Conservation (phyloP, 2,329 filamentous ascomycete genomes). For the Exserohilum rostratum region DNA sequence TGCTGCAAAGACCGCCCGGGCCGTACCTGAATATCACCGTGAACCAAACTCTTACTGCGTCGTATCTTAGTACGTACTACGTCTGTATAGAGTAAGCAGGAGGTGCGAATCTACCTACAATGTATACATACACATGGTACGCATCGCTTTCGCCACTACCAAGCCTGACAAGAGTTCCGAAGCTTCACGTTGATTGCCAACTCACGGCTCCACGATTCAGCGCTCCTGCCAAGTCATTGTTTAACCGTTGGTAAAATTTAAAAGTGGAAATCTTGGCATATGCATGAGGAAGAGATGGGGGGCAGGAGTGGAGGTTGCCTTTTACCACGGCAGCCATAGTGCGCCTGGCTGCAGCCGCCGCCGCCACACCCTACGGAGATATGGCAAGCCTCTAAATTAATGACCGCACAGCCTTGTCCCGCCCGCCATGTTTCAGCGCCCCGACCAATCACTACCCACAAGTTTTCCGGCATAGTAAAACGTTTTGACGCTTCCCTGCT, state of each 20-base stretch:
- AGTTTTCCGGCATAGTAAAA: not conserved
- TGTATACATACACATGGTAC: not conserved
- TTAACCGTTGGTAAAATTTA: conserved; percentile 26
- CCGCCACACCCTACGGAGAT: conserved; percentile 24
- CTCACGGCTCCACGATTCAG: conserved; percentile 10
- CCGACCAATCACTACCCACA: conserved; percentile 17
- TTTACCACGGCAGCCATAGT: conserved; percentile 15
- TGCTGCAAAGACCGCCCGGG: not conserved
- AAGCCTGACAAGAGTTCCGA: conserved; percentile 15
- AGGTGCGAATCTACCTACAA: too few species aligned
- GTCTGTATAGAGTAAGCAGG: too few species aligned
- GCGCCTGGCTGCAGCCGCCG: conserved; percentile 11
- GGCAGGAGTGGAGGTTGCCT: conserved; percentile 2
- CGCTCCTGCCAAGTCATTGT: conserved; percentile 19
- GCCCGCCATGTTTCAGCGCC: conserved; percentile 26
- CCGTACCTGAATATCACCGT: not conserved
- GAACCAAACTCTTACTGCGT: not conserved
- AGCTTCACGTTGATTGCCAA: conserved; percentile 17
- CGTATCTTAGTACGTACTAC: too few species aligned
- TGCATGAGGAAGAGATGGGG: conserved; percentile 14
- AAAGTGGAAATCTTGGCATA: conserved; percentile 24
- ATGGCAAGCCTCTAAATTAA: conserved; percentile 34
- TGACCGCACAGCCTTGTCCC: conserved; percentile 25
- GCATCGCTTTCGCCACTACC: conserved; percentile 1
- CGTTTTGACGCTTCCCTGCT: not conserved